Evolutionary conservation across 2,329 filamentous ascomycete genomes (phyloP), one percentile per base, ranked within the genome.

Genomic region (Zopfia rhizophila): DNA sequence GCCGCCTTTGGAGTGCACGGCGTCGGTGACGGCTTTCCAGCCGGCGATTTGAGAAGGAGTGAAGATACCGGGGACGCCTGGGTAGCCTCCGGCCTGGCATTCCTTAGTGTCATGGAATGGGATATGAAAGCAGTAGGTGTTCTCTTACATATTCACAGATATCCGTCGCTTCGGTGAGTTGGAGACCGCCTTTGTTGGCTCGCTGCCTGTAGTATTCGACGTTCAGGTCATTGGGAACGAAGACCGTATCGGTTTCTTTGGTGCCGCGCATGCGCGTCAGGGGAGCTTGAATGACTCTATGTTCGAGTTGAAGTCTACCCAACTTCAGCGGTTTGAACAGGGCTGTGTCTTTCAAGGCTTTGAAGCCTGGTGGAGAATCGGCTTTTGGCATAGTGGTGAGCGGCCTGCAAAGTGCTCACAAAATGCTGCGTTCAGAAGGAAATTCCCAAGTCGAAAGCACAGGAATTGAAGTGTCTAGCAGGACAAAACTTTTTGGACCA

Each of bases 101-200:
- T 59, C 78, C 63, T 72, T 12, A 37, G 32, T 35, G n/a, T 8
- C 4, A 30, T 19, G 28, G 24, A 23, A 28, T 35, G 19, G 2
- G 18, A 29, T 14, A 10, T 12, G 13, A 16, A 4, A 21, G 21
- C 25, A 7, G 19, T 19, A 21, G n/a, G 22, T 12, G 18, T 16
- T 4, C 2, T 28, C 56, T 52, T 37, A 69, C 66, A 46, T 65
- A 69, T 56, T 65, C 58, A 43, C 53, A 58, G 44, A 69, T 70
- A 24, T 70, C 66, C 8, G 81, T 82, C 0, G 76, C 83, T 62
- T 87, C 84, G 3, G 78, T 79, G 54, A 87, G 78, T 29, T 87
- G 65, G 3, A 87, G 69, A 1, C 81, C 84, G 17, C 82, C 82
- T 4, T 78, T 76, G 7, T 73, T 72, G 24, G 74, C 79, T 17